phyloP scores from a whole-genome alignment of 148 eudicot species.

The Fagopyrum tataricum region DNA sequence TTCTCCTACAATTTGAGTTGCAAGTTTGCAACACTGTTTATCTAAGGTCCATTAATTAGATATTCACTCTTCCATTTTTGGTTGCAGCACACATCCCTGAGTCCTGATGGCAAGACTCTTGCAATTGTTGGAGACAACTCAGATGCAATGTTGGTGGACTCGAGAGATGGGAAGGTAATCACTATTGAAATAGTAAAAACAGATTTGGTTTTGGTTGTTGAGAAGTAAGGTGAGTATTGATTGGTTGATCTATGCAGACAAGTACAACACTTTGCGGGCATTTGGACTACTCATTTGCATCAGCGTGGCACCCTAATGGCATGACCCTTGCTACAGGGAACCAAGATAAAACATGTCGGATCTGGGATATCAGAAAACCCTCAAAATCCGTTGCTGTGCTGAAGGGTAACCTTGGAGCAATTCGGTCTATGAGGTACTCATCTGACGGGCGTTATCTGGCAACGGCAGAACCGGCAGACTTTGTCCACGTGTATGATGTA shows the following conservation, averaged over 20 bases:
- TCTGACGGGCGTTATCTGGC: constrained; percentile 31
- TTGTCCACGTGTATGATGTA: constrained; percentile 26
- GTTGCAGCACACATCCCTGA: constrained; percentile 66
- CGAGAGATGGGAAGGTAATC: constrained; percentile 56
- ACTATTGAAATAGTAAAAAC: not conserved
- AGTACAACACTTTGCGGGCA: constrained; percentile 19
- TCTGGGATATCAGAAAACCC: constrained; percentile 25
- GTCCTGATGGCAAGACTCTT: constrained; percentile 66
- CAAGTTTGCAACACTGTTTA: not conserved
- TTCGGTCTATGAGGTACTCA: constrained; percentile 25
- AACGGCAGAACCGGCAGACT: constrained; percentile 31
- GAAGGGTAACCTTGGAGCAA: constrained; percentile 28
- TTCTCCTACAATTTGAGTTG: not conserved
- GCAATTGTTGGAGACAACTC: constrained; percentile 60
- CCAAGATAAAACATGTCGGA: constrained; percentile 30
- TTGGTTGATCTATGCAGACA: not conserved
- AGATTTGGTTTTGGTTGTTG: no score
- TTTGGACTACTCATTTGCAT: constrained; percentile 30
- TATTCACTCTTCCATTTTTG: not conserved
- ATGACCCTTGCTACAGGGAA: constrained; percentile 28
- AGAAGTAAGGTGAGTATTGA: no score
- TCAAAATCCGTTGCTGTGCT: constrained; percentile 21
- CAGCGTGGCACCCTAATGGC: constrained; percentile 34
- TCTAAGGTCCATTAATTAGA: not conserved
- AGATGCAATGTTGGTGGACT: constrained; percentile 55